Evolutionary conservation across 2,329 filamentous ascomycete species (phyloP).

Genomic region (Colletotrichum cuscutae): DNA sequence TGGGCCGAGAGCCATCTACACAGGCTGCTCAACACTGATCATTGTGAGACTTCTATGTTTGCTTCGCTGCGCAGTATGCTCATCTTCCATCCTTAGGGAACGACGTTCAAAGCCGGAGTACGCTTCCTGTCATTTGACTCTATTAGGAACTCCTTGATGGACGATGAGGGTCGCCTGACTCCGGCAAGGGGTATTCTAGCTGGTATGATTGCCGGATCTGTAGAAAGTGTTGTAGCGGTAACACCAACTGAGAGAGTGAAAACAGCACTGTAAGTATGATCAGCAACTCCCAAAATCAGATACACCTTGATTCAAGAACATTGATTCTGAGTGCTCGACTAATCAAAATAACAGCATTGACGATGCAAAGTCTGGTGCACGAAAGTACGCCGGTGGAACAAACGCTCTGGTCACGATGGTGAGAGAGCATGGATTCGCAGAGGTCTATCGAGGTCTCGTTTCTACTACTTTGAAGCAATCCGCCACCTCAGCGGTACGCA

Average conservation of each 20-base stretch:
- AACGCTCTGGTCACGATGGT: conserved; percentile 48
- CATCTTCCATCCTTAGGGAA: conserved; percentile 51
- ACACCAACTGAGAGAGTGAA: conserved; percentile 77
- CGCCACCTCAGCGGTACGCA: conserved; percentile 56
- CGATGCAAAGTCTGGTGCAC: conserved; percentile 44
- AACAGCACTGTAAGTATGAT: conserved; percentile 61
- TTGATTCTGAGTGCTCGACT: background rate
- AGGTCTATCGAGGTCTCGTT: conserved; percentile 55
- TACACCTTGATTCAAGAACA: background rate
- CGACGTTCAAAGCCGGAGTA: conserved; percentile 72
- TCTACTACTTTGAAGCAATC: conserved; percentile 60
- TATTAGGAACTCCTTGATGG: conserved; percentile 67
- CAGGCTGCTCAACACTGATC: conserved; percentile 69
- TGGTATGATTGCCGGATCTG: conserved; percentile 71
- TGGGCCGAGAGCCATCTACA: conserved; percentile 69
- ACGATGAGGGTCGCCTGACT: conserved; percentile 66
- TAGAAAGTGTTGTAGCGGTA: conserved; percentile 71
- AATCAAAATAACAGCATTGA: conserved; percentile 43
- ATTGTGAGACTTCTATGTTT: conserved; percentile 43
- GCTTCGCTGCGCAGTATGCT: background rate
- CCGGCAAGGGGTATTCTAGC: conserved; percentile 67
- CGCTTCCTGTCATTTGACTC: conserved; percentile 74
- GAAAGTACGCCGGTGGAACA: conserved; percentile 42
- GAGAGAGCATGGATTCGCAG: conserved; percentile 50
- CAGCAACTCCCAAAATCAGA: background rate